Conservation (phyloP, 2,329 filamentous ascomycete genomes). For the Nigrospora oryzae region DNA sequence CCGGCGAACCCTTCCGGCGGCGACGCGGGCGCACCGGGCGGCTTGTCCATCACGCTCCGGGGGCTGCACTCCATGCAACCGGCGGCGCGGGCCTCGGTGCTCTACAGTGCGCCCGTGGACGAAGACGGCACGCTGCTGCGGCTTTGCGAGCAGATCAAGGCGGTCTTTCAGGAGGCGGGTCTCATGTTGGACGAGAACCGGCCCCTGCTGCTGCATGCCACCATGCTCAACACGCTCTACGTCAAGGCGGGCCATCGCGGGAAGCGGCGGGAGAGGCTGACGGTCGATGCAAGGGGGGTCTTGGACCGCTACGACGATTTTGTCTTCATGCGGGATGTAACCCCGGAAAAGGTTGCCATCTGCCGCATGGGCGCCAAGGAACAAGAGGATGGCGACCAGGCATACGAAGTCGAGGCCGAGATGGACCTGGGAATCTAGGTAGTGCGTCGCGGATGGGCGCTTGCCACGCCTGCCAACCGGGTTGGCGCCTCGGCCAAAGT, state of each 20-base stretch:
- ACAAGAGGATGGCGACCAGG: slow-evolving; percentile 43
- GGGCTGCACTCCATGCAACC: slow-evolving; percentile 57
- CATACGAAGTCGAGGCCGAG: slow-evolving; percentile 45
- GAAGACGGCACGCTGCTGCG: slow-evolving; percentile 35
- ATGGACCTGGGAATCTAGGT: slow-evolving; percentile 16
- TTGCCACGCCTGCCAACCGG: no score
- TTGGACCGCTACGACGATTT: slow-evolving; percentile 54
- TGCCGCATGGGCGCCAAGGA: slow-evolving; percentile 84
- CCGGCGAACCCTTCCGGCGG: no score
- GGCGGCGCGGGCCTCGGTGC: slow-evolving; percentile 44
- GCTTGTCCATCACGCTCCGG: slow-evolving; percentile 36
- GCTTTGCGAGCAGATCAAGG: slow-evolving; percentile 50
- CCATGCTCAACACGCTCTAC: slow-evolving; percentile 80
- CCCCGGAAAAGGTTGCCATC: slow-evolving; percentile 64
- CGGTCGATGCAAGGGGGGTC: slow-evolving; percentile 46
- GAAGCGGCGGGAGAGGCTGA: slow-evolving; percentile 27
- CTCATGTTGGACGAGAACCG: slow-evolving; percentile 51
- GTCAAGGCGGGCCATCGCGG: slow-evolving; percentile 33
- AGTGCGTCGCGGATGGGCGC: no score
- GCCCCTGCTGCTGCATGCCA: slow-evolving; percentile 71
- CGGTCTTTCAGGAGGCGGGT: slow-evolving; percentile 43
- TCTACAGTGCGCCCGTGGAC: slow-evolving; percentile 58
- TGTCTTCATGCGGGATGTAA: slow-evolving; percentile 61
- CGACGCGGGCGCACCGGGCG: no score
- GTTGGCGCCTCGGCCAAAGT: no score